phyloP scores from a whole-genome alignment of 2,329 filamentous ascomycete genomes.

The Trichoderma arundinaceum region DNA sequence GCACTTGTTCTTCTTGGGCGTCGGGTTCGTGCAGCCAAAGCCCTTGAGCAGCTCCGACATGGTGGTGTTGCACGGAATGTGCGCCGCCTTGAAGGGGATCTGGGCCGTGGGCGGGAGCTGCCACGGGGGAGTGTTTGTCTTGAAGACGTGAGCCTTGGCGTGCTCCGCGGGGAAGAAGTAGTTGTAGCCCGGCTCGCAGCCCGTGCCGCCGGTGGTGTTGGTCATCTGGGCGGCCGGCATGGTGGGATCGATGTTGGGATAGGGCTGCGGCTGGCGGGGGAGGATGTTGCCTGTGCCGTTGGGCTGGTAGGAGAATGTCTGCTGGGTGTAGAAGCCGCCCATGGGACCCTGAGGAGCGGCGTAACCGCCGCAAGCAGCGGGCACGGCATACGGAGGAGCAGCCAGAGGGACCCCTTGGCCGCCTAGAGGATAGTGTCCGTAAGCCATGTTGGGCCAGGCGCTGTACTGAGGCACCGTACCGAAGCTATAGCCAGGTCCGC shows the following conservation, averaged over 20 bases:
- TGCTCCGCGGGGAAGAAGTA: conserved; percentile 65
- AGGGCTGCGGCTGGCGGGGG: conserved; percentile 49
- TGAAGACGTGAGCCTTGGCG: conserved; percentile 65
- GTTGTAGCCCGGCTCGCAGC: conserved; percentile 67
- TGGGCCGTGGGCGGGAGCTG: conserved; percentile 50
- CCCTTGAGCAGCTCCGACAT: conserved; percentile 63
- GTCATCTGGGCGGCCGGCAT: conserved; percentile 61
- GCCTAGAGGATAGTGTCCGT: conserved; percentile 37
- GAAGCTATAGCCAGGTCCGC: conserved; percentile 46
- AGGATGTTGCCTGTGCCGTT: conserved; percentile 46
- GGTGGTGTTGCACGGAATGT: conserved; percentile 59
- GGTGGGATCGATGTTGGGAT: conserved; percentile 50
- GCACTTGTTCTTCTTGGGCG: conserved; percentile 60
- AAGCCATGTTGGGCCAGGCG: conserved; percentile 39
- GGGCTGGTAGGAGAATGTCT: conserved; percentile 45
- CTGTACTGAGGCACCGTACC: conserved; percentile 37
- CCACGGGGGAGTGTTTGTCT: conserved; percentile 59
- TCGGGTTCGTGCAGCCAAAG: conserved; percentile 61
- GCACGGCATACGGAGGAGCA: conserved; percentile 16
- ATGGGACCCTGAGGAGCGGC: conserved; percentile 6
- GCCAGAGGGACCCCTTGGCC: conserved; percentile 23
- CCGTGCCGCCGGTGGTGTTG: conserved; percentile 62
- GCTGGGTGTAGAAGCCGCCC: conserved; percentile 39
- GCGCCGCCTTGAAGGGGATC: conserved; percentile 55
- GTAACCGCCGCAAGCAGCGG: conserved; percentile 11